A percentile compares a stretch with the other conserved stretches of the same genome.
phyloP scores from a whole-genome alignment of 202 grass and related monocot species.

The Digitaria exilis region DNA sequence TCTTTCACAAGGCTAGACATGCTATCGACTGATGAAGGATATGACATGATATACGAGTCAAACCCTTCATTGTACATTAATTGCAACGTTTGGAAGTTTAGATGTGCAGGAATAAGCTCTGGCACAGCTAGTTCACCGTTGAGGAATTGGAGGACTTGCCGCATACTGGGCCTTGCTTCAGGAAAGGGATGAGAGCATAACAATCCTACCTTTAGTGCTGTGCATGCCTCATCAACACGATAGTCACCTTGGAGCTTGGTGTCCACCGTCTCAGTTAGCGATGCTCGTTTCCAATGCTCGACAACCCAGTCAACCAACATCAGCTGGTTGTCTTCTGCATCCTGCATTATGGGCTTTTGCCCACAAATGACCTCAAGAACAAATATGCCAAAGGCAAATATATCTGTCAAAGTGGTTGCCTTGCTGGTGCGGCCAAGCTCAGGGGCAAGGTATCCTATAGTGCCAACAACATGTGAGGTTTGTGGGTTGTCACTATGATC shows the following conservation, averaged over 20 bases:
- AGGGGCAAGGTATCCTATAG: conserved; percentile 43
- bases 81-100: not conserved
- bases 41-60: not conserved
- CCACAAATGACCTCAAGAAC: conserved; percentile 21
- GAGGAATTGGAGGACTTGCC: conserved; percentile 1
- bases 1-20: not conserved
- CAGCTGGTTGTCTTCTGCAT: not conserved
- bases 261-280: not conserved
- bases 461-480: conserved; percentile 33
- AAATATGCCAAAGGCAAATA: conserved; percentile 7
- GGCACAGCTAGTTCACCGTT: not conserved
- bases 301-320: conserved; percentile 12
- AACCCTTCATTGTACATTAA: not conserved
- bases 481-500: conserved; percentile 34
- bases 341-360: not conserved
- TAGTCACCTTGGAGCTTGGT: not conserved
- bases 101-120: conserved; percentile 3
- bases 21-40: not conserved
- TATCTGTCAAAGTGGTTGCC: not conserved
- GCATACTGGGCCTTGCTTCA: not conserved
- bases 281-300: not conserved
- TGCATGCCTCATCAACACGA: not conserved
- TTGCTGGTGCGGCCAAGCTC: conserved; percentile 26
- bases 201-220: not conserved
- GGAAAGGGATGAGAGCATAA: not conserved